phyloP scores from a whole-genome alignment of 371 early-diverging fungal genomes.

The Blakeslea trispora region DNA sequence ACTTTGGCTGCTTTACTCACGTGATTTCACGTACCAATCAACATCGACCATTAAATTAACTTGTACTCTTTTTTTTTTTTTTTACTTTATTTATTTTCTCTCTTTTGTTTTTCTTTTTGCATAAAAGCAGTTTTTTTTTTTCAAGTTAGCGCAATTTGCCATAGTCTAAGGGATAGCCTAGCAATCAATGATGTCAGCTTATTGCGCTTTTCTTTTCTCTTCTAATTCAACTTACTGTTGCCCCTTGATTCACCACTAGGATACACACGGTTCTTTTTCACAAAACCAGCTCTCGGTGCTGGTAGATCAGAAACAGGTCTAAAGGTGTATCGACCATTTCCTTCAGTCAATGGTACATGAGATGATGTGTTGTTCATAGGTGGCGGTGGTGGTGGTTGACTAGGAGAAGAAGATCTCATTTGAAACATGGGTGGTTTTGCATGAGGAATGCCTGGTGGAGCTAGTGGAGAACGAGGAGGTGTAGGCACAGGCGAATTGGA shows the following conservation, averaged over 20 bases:
- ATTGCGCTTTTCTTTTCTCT: not conserved
- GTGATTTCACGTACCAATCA: too few relatives aligned
- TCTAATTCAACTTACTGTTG: constrained; percentile 32
- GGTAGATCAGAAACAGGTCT: constrained; percentile 36
- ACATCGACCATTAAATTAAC: too few relatives aligned
- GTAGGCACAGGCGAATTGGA: constrained; percentile 10
- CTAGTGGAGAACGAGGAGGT: constrained; percentile 26
- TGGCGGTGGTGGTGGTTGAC: not conserved
- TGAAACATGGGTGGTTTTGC: constrained; percentile 11
- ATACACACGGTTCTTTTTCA: constrained; percentile 28
- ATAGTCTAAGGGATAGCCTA: constrained; percentile 34
- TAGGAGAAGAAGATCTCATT: constrained; percentile 4
- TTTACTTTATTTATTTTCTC: too few relatives aligned
- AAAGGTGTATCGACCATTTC: constrained; percentile 38
- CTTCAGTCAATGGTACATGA: constrained; percentile 33
- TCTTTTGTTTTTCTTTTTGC: not conserved
- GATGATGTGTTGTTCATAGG: not conserved
- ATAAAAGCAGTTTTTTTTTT: not conserved
- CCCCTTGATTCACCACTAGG: constrained; percentile 43
- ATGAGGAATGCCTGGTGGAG: constrained; percentile 11
- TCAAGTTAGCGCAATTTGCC: constrained; percentile 10
- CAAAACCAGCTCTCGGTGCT: constrained; percentile 25
- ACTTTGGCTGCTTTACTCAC: too few relatives aligned
- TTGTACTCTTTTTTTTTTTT: too few relatives aligned
- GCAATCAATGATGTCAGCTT: not conserved